These are phyloP conservation scores for Guyanaporus albipodus DNA, from an alignment of 768 basidiomycete genomes.

Conservation along the genomic window DNA sequence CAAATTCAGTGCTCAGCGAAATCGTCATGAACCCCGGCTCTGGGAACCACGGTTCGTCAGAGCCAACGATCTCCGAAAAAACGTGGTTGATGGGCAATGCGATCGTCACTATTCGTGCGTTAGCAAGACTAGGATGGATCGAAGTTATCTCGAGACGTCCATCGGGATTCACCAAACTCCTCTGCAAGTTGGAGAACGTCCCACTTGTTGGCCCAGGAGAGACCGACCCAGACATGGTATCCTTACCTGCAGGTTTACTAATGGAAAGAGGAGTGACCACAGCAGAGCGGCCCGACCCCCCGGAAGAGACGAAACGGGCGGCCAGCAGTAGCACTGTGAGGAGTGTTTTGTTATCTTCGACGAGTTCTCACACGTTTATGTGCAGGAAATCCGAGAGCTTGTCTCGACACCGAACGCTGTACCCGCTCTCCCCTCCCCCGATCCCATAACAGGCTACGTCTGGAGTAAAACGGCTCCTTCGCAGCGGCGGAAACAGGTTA, in stretches of 20 bases:
- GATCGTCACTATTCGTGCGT: conserved; percentile 74
- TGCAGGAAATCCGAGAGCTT: conserved; percentile 23
- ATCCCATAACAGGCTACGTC: conserved; percentile 80
- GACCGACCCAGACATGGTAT: conserved; percentile 72
- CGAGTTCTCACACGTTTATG: conserved; percentile 4
- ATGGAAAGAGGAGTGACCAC: conserved; percentile 54
- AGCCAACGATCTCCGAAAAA: conserved; percentile 54
- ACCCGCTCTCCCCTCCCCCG: conserved; percentile 43
- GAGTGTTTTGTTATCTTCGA: neutral
- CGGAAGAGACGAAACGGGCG: conserved; percentile 15
- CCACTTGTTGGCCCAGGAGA: conserved; percentile 83
- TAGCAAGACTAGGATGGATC: conserved; percentile 80
- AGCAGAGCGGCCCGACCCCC: conserved; percentile 27
- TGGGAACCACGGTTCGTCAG: conserved; percentile 28
- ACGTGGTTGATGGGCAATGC: conserved; percentile 86
- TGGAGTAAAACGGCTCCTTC: conserved; percentile 87
- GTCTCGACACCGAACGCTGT: conserved; percentile 1
- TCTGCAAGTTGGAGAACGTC: conserved; percentile 85
- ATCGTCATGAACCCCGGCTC: conserved; percentile 63
- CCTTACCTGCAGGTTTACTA: conserved; percentile 67
- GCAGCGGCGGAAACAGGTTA: conserved; percentile 82
- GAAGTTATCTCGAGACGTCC: conserved; percentile 81
- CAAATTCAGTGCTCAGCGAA: conserved; percentile 72
- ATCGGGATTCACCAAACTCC: conserved; percentile 81
- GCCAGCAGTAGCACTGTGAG: conserved; percentile 9